Evolutionary conservation across 202 grass and related monocot genomes (phyloP).

Genomic region (Schoenoplectus tabernaemontani): DNA sequence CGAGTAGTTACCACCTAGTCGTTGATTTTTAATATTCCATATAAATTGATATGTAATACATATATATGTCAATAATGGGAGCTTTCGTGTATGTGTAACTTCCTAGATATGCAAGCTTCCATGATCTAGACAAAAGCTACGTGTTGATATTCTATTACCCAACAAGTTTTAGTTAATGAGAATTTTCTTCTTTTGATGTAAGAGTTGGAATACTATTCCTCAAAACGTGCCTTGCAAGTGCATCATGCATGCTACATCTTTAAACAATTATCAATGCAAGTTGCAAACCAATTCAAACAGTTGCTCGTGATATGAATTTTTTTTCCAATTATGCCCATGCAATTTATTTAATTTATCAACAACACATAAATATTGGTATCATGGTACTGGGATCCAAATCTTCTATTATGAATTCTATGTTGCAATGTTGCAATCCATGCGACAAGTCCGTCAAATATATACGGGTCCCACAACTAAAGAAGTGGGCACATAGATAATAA

Average conservation of each 20-base stretch:
- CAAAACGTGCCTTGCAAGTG: background rate
- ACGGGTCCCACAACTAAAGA: background rate
- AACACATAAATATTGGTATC: background rate
- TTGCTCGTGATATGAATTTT: background rate
- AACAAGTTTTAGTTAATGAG: background rate
- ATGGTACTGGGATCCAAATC: background rate
- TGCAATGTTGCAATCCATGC: background rate
- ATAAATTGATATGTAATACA: background rate
- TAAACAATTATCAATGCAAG: background rate
- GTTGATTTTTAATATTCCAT: background rate
- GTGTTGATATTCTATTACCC: background rate
- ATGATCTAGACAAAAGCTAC: conserved; percentile 12
- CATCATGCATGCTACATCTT: background rate
- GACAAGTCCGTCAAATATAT: background rate
- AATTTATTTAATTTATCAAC: background rate
- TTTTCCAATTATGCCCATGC: background rate
- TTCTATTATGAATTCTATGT: background rate
- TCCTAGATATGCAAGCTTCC: background rate
- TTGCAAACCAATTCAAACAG: background rate
- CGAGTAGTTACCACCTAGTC: conserved; percentile 14
- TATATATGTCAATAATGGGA: background rate
- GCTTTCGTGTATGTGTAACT: conserved; percentile 9
- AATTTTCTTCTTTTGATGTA: background rate
- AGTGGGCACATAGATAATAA: background rate
- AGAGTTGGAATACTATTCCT: background rate